A percentile compares a stretch with the other conserved stretches of the same genome.
phyloP scores from a whole-genome alignment of 2,329 filamentous ascomycete genomes.

The Curvularia verruculosa region DNA sequence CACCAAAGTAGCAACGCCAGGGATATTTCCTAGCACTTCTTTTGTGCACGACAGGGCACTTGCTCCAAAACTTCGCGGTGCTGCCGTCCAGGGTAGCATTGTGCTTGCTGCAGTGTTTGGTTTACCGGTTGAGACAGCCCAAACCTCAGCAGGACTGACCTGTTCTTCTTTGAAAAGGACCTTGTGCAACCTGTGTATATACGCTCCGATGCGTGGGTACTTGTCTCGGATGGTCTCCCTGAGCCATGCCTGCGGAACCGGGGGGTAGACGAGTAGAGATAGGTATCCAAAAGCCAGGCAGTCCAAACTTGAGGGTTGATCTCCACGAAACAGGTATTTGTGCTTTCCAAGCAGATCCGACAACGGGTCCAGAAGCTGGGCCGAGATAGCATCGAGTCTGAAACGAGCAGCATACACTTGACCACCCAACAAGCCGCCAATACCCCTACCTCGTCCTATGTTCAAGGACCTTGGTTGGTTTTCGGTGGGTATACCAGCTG shows the following conservation, averaged over 20 bases:
- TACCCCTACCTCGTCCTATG: slow-evolving; percentile 62
- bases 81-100: slow-evolving; percentile 36
- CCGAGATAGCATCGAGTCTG: slow-evolving; percentile 73
- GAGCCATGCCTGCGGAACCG: slow-evolving; percentile 68
- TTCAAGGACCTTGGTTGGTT: slow-evolving; percentile 51
- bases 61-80: slow-evolving; percentile 17
- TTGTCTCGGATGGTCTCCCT: slow-evolving; percentile 61
- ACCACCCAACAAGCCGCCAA: slow-evolving; percentile 66
- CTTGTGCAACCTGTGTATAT: slow-evolving; percentile 46
- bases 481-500: slow-evolving; percentile 46
- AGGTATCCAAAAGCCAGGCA: slow-evolving; percentile 83
- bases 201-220: slow-evolving; percentile 48
- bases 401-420: slow-evolving; percentile 77
- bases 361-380: slow-evolving; percentile 72
- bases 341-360: slow-evolving; percentile 65
- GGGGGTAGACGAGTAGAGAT: slow-evolving; percentile 69
- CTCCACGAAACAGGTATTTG: slow-evolving; percentile 60
- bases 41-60: slow-evolving; percentile 19
- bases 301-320: slow-evolving; percentile 69
- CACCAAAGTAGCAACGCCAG: slow-evolving; percentile 30
- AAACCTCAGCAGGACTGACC: slow-evolving; percentile 32
- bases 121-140: slow-evolving; percentile 31
- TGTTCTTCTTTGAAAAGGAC: slow-evolving; percentile 34
- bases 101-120: slow-evolving; percentile 4
- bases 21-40: slow-evolving; percentile 33